Percentiles rank a stretch among this genome's conserved stretches.
Evolutionary conservation across 192 early-diverging fungal genomes (phyloP).

Genomic region (Backusella liffmaniae): DNA sequence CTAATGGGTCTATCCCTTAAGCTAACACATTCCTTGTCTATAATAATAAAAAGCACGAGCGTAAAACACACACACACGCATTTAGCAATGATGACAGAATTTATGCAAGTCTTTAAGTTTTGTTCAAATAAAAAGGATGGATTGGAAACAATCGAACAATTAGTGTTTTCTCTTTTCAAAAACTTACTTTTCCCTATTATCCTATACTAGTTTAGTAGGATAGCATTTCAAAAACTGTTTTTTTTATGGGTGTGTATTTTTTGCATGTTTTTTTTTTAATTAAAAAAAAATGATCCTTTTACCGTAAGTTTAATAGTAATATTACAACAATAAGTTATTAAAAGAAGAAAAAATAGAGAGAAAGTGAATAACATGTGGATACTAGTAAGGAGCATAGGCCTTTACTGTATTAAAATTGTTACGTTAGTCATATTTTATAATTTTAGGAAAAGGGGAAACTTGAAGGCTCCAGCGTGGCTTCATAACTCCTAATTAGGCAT

Average conservation of each 20-base stretch:
- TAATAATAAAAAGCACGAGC: constrained; percentile 15
- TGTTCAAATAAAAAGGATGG: background rate
- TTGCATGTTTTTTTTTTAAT: background rate
- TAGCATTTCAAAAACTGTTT: background rate
- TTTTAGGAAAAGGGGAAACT: background rate
- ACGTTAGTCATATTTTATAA: constrained; percentile 7
- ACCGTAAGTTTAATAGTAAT: background rate
- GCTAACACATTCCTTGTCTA: constrained; percentile 11
- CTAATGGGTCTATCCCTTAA: background rate
- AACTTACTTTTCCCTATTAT: background rate
- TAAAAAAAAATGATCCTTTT: background rate
- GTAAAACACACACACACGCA: background rate
- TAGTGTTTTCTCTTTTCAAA: background rate
- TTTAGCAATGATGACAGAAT: background rate
- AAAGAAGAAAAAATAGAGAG: background rate
- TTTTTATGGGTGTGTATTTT: background rate
- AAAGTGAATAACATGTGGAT: background rate
- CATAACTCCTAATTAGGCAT: background rate
- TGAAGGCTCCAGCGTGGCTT: background rate
- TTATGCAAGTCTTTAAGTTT: background rate
- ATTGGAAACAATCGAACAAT: background rate
- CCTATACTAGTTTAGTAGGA: background rate
- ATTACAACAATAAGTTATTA: background rate
- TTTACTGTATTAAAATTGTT: background rate
- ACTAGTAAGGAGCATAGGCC: background rate